These are phyloP conservation scores for Coprinopsis cinerea DNA, from an alignment of 768 basidiomycete genomes.

Conservation along the genomic window DNA sequence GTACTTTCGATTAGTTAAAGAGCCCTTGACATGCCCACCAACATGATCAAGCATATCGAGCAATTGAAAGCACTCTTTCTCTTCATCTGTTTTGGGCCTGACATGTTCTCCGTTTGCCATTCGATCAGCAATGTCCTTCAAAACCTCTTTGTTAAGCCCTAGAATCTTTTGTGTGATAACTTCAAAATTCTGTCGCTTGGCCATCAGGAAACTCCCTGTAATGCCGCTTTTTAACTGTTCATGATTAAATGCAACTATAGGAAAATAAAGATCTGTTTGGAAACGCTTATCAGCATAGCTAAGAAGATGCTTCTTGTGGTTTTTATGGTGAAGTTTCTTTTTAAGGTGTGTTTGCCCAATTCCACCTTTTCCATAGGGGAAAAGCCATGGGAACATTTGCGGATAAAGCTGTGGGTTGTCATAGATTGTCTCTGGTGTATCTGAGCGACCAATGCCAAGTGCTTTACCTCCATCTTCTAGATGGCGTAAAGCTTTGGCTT, in stretches of 20 bases:
- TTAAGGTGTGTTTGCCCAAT: background rate
- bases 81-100: slow-evolving; percentile 13
- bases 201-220: slow-evolving; percentile 17
- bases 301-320: slow-evolving; percentile 21
- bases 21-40: slow-evolving; percentile 16
- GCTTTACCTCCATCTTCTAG: background rate
- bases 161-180: slow-evolving; percentile 13
- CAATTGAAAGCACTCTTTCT: slow-evolving; percentile 17
- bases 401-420: no score
- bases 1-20: slow-evolving; percentile 18
- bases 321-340: slow-evolving; percentile 12
- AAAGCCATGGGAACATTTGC: background rate
- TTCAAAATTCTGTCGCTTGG: slow-evolving; percentile 15
- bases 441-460: background rate
- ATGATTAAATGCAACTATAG: slow-evolving; percentile 27
- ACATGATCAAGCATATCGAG: slow-evolving; percentile 19
- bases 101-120: slow-evolving; percentile 14
- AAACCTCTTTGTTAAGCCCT: slow-evolving; percentile 9
- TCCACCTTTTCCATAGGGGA: slow-evolving; percentile 11
- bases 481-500: background rate
- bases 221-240: slow-evolving; percentile 22
- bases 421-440: background rate
- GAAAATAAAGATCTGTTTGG: no score
- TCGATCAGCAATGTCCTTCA: slow-evolving; percentile 7
- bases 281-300: slow-evolving; percentile 32